Evolutionary conservation across 257 asterid species (phyloP), one percentile per base, ranked within the genome.

Genomic region (Petunia secreta): DNA sequence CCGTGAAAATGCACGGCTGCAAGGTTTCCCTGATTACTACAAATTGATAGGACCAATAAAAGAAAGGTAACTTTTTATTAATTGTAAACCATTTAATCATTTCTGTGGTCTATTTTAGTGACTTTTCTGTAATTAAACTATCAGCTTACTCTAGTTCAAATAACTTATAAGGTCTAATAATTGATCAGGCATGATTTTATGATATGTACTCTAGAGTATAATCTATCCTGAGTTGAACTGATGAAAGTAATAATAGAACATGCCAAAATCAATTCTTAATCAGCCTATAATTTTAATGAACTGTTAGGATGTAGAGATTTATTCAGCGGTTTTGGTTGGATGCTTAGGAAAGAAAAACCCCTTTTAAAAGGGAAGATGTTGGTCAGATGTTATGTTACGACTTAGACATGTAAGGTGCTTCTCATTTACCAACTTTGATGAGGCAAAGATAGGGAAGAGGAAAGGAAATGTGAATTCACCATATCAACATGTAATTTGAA

Each of bases 1-100:
- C 14, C 97, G 99, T 4, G 99, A 95, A 73, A 95, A 95, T 38
- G 98, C 99, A 4, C 84, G 99, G 7, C 81, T 95, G 9, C 99
- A 95, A 91, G 99, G 99, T 6, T 95, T 95, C 55, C 97, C 98
- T 0, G 99, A 95, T 63, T 90, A 89, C 52, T 95, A 95, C 64
- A 81, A 85, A 36, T 91, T 95, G n/a, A 5, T 84, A 2, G 99
- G 99, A 4, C 93, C 97, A 0, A 77, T 89, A 2, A 95, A 91
- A 81, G 91, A 93, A 77, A 92, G 97, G 99, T 95, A 81, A 58
- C 6, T 0, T 38, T n/a, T 50, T 2, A 11, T 11, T 25, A 55
- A 4, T 55, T 39, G n/a, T 66, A 66, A 25, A 1, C 54, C 53
- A 55, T 6, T 55, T 46, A 5, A 16, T 69, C 6, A 46, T 69